A percentile compares a stretch with the other conserved stretches of the same genome.
These are phyloP conservation scores for Nicotiana sylvestris DNA, from an alignment of 257 asterid species.

Conservation along the genomic window DNA sequence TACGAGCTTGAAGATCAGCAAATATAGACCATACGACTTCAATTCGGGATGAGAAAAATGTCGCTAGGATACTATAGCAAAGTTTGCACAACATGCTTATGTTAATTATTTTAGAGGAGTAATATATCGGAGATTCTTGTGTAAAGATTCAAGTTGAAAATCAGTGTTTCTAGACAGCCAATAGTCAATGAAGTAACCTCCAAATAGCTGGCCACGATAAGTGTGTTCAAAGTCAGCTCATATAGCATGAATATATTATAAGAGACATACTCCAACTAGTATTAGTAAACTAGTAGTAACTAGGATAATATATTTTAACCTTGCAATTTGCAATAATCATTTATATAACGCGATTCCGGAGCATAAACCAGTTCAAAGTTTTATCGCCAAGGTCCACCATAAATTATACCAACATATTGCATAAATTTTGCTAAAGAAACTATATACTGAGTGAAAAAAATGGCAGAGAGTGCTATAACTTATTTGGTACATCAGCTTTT, in stretches of 20 bases:
- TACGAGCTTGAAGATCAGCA: too few species aligned
- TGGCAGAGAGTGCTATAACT: conserved; percentile 29
- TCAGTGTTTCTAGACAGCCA: background rate
- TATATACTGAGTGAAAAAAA: background rate
- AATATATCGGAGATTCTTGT: background rate
- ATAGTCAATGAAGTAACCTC: background rate
- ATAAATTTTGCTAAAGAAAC: background rate
- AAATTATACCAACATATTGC: background rate
- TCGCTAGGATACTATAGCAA: too few species aligned
- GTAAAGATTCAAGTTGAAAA: background rate
- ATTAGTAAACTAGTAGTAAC: background rate
- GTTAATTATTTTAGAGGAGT: too few species aligned
- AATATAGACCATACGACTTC: too few species aligned
- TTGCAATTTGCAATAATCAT: background rate
- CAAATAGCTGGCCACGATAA: background rate
- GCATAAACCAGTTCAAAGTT: background rate
- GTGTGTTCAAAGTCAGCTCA: background rate
- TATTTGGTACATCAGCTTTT: conserved; percentile 19
- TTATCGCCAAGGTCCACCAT: background rate
- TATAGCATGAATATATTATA: background rate
- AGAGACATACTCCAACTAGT: background rate
- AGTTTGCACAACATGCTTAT: too few species aligned
- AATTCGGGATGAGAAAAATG: too few species aligned
- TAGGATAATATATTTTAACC: background rate
- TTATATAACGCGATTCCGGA: background rate